Conservation (phyloP, 768 basidiomycete species). For the Glaciozyma antarctica region DNA sequence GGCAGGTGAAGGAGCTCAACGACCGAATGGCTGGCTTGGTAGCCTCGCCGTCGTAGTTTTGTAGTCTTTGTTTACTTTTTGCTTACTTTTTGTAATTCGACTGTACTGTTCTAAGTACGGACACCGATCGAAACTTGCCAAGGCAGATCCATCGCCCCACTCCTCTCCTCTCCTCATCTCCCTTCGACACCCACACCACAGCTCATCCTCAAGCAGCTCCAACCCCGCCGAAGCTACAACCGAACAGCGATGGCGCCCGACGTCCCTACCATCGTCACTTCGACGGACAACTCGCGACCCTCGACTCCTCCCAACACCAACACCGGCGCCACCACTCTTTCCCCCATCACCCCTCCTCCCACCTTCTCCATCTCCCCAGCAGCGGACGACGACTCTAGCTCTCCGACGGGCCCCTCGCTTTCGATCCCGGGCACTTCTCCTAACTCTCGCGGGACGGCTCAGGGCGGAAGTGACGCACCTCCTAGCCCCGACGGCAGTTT, state of each 20-base stretch:
- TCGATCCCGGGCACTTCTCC: background rate
- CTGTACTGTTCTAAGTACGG: too few species aligned
- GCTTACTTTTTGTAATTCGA: too few species aligned
- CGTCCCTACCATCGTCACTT: background rate
- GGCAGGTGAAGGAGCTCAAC: too few species aligned
- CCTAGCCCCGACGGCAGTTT: background rate
- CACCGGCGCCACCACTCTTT: background rate
- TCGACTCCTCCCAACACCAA: background rate
- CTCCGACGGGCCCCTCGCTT: background rate
- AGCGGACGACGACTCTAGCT: background rate
- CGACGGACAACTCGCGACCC: background rate
- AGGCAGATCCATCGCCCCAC: too few species aligned
- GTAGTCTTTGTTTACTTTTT: too few species aligned
- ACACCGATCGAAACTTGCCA: too few species aligned
- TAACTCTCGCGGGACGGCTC: background rate
- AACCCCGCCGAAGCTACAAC: background rate
- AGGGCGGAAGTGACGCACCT: background rate
- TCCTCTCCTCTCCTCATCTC: too few species aligned
- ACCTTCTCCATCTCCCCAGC: background rate
- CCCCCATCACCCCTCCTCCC: background rate
- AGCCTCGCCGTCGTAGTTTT: too few species aligned
- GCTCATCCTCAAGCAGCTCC: too few species aligned
- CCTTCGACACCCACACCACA: too few species aligned
- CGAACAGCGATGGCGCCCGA: background rate
- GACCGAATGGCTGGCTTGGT: too few species aligned